These are phyloP conservation scores for Heliosperma pusillum DNA, from an alignment of 148 eudicot species.

Conservation along the genomic window DNA sequence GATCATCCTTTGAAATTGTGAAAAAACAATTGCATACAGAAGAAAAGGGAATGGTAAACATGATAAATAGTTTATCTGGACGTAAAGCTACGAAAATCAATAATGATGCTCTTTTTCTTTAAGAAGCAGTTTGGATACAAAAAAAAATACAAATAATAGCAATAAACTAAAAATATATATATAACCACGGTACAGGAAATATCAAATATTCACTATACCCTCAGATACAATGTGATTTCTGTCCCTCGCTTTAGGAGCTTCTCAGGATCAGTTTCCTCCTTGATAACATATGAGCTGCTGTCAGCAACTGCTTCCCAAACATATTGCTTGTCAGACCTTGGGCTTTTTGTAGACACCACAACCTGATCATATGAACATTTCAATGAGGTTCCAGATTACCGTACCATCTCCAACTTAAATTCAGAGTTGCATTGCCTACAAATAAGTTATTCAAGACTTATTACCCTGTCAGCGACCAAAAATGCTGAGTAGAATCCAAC, in stretches of 20 bases:
- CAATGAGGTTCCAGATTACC: slow-evolving; percentile 1
- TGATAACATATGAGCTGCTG: slow-evolving; percentile 74
- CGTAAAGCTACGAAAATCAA: background rate
- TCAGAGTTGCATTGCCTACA: background rate
- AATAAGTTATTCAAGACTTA: background rate
- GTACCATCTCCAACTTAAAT: background rate
- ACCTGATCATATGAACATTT: slow-evolving; percentile 44
- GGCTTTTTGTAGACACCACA: slow-evolving; percentile 89
- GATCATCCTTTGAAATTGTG: too few relatives aligned
- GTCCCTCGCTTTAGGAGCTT: slow-evolving; percentile 80
- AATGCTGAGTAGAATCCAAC: slow-evolving; percentile 99
- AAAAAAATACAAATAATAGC: background rate
- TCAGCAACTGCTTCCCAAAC: slow-evolving; percentile 93
- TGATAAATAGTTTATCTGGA: too few relatives aligned
- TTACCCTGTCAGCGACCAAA: slow-evolving; percentile 92
- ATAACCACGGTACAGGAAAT: background rate
- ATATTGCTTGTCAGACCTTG: slow-evolving; percentile 85
- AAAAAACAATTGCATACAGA: too few relatives aligned
- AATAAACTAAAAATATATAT: background rate
- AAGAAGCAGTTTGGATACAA: background rate
- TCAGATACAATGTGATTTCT: slow-evolving; percentile 73
- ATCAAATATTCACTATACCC: slow-evolving; percentile 40
- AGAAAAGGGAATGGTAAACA: too few relatives aligned
- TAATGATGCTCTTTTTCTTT: too few relatives aligned
- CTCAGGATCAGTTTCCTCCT: slow-evolving; percentile 90